Conservation (phyloP, 345 rosid species). For the Rhizophora mangle region DNA sequence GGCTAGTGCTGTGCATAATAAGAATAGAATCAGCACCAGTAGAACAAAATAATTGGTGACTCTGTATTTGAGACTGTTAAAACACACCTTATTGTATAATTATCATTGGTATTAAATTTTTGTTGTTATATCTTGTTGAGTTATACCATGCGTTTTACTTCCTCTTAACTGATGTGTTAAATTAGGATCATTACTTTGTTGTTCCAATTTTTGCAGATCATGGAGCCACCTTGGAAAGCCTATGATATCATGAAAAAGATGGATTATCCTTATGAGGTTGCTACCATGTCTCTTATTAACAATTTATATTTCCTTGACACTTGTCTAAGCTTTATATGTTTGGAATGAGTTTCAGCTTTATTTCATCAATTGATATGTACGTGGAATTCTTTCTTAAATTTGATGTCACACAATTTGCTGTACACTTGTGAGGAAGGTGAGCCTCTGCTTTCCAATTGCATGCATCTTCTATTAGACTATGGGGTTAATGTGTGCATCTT, state of each 20-base stretch:
- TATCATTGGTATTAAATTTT: neutral
- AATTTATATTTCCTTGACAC: neutral
- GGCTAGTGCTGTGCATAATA: too few species aligned
- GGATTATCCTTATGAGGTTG: constrained; percentile 94
- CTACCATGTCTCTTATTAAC: constrained; percentile 18
- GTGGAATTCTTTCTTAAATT: neutral
- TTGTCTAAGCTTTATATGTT: constrained; percentile 1
- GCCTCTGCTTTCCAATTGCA: neutral
- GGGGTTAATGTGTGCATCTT: neutral
- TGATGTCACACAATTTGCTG: neutral
- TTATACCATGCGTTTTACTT: neutral
- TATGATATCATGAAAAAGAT: constrained; percentile 72
- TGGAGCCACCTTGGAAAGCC: constrained; percentile 97
- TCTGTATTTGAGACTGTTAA: too few species aligned
- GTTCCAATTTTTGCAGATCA: constrained; percentile 47
- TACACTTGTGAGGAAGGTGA: neutral
- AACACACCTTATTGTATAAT: too few species aligned
- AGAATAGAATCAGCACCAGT: too few species aligned
- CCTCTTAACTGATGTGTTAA: neutral
- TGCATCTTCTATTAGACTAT: neutral
- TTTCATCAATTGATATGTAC: neutral
- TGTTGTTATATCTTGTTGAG: neutral
- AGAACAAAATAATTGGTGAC: too few species aligned
- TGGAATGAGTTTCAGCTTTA: neutral
- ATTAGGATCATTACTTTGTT: neutral